Percentiles rank a stretch among this genome's conserved stretches.
These are phyloP conservation scores for Spathaspora girioi DNA, from an alignment of 805 yeast species.

Conservation along the genomic window DNA sequence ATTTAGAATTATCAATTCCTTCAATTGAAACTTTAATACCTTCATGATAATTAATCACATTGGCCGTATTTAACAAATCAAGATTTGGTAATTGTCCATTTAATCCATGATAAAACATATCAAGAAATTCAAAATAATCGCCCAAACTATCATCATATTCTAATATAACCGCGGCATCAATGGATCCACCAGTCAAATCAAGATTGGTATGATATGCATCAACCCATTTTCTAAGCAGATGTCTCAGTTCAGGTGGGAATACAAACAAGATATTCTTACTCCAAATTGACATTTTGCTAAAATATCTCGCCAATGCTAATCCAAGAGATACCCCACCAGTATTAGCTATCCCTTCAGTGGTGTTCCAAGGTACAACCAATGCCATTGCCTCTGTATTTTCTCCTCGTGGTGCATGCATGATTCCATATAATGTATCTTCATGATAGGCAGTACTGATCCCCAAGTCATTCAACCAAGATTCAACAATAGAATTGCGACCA, in stretches of 20 bases:
- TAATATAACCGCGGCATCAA: slow-evolving; percentile 83
- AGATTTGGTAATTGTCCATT: slow-evolving; percentile 96
- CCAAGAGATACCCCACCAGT: slow-evolving; percentile 77
- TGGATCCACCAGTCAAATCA: slow-evolving; percentile 87
- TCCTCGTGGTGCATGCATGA: slow-evolving; percentile 89
- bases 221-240: slow-evolving; percentile 81
- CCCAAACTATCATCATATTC: slow-evolving; percentile 61
- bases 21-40: slow-evolving; percentile 69
- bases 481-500: slow-evolving; percentile 44
- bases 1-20: slow-evolving; percentile 37
- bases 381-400: slow-evolving; percentile 96
- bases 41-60: slow-evolving; percentile 71
- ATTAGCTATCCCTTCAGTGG: slow-evolving; percentile 56
- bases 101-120: slow-evolving; percentile 77
- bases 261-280: slow-evolving; percentile 89
- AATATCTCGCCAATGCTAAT: slow-evolving; percentile 72
- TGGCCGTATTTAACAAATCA: slow-evolving; percentile 81
- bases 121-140: slow-evolving; percentile 73
- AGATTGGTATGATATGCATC: slow-evolving; percentile 85
- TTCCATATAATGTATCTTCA: slow-evolving; percentile 59
- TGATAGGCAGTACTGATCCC: slow-evolving; percentile 62
- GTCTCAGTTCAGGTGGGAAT: slow-evolving; percentile 67
- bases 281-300: slow-evolving; percentile 88
- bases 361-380: slow-evolving; percentile 82
- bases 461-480: slow-evolving; percentile 60